Conservation (phyloP, 805 yeast genomes). For the Barnettozyma vustinii region DNA sequence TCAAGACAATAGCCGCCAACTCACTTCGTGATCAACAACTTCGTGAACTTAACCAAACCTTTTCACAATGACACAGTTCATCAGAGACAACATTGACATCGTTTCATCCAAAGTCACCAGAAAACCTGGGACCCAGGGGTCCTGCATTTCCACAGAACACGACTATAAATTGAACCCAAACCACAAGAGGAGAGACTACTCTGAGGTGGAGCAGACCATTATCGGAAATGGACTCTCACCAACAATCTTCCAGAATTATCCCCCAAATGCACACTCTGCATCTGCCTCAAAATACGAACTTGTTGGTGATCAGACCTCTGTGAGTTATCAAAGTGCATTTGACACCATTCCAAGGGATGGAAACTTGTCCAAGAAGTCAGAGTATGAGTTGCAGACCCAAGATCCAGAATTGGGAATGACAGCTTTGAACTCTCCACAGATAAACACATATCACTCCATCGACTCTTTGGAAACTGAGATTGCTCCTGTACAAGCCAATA, state of each 20-base stretch:
- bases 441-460: background rate
- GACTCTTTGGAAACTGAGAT: background rate
- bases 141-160: background rate
- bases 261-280: background rate
- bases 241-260: conserved; percentile 1
- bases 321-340: conserved; percentile 8
- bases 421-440: background rate
- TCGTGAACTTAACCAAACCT: too few relatives aligned
- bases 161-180: conserved; percentile 1
- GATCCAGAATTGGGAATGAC: background rate
- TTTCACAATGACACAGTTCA: conserved; percentile 17
- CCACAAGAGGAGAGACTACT: background rate
- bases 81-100: conserved; percentile 16
- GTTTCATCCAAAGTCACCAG: conserved; percentile 12
- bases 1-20: background rate
- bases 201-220: background rate
- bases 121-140: background rate
- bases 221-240: conserved; percentile 1
- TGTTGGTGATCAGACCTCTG: conserved; percentile 1
- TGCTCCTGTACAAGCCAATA: background rate
- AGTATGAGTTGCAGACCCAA: conserved; percentile 7
- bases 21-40: background rate
- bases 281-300: background rate
- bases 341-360: conserved; percentile 7
- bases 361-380: background rate